Evolutionary conservation across 2,329 filamentous ascomycete species (phyloP), one percentile per base, ranked within the genome.

Genomic region (Pseudogymnoascus sp.): DNA sequence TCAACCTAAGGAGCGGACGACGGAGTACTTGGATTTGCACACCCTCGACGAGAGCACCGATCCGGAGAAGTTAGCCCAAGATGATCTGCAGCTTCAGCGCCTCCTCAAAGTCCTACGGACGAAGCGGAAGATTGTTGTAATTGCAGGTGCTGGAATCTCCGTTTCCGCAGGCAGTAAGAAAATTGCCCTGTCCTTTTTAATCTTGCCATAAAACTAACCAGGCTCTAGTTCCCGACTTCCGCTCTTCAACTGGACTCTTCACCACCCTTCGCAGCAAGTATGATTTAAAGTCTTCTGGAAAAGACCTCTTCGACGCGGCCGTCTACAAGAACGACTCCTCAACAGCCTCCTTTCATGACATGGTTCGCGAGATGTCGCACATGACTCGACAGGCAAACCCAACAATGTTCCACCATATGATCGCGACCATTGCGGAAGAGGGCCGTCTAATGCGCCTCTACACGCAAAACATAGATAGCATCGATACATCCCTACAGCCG

Each of bases 101-200:
- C 79, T 99, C 31, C 78, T 93, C 51, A 84, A 86, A 47, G 87
- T 87, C 23, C 77, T 99, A 63, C 88, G 89, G 71, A 92, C 90
- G 73, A 95, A 95, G 80, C 90, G 93, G 78, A 97, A 96, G 79
- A 96, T 99, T 73, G 91, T 99, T 36, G 91, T 97, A 61, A 90
- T 99, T 74, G 95, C 93, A 57, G 95, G 95, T 64, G 95, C 95
- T 67, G 95, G 95, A 66, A 99, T 99, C 71, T 97, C 95, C 40
- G 95, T 97, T 61, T 93, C 93, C 62, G 93, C 95, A 69, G 95
- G 95, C 67, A 96, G 87, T 90, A 82, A 73, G 88, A 85, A 69
- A 69, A 66, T 72, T 69, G 65, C 63, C 68, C 54, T 10, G 60
- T 37, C 40, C 62, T 29, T 64, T 45, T 26, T 26, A 11, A 26